Base-by-base conservation (phyloP, 1,284 basidiomycete species). In the Trichosporon sp. region DNA sequence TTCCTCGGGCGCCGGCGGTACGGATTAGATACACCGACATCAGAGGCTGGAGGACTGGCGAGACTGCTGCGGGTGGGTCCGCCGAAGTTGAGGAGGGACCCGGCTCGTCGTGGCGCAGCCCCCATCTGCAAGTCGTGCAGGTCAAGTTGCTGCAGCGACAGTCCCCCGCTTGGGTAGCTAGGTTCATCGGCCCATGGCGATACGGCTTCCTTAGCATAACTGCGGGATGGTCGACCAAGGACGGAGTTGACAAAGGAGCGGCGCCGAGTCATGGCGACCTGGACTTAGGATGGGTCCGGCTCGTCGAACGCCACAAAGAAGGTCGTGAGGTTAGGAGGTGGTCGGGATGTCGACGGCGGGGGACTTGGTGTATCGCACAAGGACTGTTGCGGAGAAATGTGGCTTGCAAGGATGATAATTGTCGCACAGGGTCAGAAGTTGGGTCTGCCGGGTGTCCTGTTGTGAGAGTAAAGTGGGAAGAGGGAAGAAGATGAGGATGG, bases 161-260 rank as follows among this genome's bases (percentile, higher is more conserved):
- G 31, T 19, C 11, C n/a, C 9, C 46, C 40, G 23, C 36, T 36
- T 7, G n/a, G 27, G 29, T 54, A 54, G 49, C 49, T 54, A 1
- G 66, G 58, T 33, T 56, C 52, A 4, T 56, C 60, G 11, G 40
- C 37, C 36, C 56, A 52, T 4, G 49, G 33, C 33, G 59, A 56
- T 5, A 44, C 27, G 19, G 58, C 62, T n/a, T 59, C 54, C 21
- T 72, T 68, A 9, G 75, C 75, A 61, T 79, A 79, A 14, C 71
- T 74, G 19, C 76, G 68, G 0, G 77, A 74, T 10, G 77, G 77
- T 44, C 77, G 75, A 25, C 71, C 64, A 10, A 78, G 65, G 11
- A 76, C 74, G 6, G 71, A 29, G 54, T 79, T 72, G 21, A 79
- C 49, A 49, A 79, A 73, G 9, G 73, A 76, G 19, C 75, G 74